Conservation (phyloP, 441 rosid species). For the Macaranga tanarius region DNA sequence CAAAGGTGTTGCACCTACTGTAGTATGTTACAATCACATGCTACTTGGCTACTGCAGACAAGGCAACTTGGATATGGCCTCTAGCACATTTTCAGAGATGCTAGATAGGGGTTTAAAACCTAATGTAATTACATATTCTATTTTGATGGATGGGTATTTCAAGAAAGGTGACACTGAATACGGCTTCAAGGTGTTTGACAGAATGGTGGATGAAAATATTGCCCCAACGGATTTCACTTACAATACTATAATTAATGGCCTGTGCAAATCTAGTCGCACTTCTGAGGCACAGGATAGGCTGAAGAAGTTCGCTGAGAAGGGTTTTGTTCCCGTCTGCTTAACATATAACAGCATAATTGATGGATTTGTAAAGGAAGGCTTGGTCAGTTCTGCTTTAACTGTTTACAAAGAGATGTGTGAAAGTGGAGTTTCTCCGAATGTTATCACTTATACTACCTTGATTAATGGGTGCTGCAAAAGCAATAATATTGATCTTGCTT, state of each 20-base stretch:
- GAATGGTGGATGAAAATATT: conserved; percentile 47
- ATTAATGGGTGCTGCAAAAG: conserved; percentile 55
- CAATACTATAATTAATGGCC: conserved; percentile 54
- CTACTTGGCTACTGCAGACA: conserved; percentile 55
- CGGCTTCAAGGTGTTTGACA: conserved; percentile 48
- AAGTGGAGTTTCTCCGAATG: conserved; percentile 49
- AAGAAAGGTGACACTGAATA: conserved; percentile 40
- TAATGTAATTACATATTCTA: conserved; percentile 51
- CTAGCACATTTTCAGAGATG: conserved; percentile 39
- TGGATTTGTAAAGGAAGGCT: conserved; percentile 59
- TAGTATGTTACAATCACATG: conserved; percentile 61
- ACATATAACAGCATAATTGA: conserved; percentile 61
- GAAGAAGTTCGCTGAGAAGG: conserved; percentile 38
- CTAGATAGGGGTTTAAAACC: conserved; percentile 47
- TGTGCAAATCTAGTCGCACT: conserved; percentile 58
- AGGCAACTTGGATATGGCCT: conserved; percentile 51
- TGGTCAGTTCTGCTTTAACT: conserved; percentile 40
- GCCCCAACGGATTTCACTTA: conserved; percentile 52
- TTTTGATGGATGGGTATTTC: conserved; percentile 63
- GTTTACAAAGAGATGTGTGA: conserved; percentile 51
- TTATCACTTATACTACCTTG: conserved; percentile 52
- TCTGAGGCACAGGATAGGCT: conserved; percentile 49
- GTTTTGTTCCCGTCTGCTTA: conserved; percentile 44
- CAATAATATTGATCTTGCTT: conserved; percentile 47
- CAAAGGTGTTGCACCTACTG: conserved; percentile 39